Conservation (phyloP, 768 basidiomycete genomes). For the Boletus pseudopeckii region DNA sequence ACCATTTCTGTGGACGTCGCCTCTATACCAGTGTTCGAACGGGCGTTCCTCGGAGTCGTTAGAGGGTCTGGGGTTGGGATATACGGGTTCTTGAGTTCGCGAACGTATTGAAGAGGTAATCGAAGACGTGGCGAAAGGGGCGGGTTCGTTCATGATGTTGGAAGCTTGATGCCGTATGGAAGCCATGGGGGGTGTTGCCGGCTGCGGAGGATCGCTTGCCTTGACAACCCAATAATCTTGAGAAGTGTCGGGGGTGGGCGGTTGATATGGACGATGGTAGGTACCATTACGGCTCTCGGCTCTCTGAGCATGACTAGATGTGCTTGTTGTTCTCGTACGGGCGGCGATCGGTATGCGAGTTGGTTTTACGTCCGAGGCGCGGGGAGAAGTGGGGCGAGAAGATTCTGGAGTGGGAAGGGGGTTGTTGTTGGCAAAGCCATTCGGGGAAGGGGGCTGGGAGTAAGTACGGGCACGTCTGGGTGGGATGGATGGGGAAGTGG, state of each 20-base stretch:
- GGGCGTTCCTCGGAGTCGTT: constrained; percentile 78
- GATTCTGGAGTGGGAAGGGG: constrained; percentile 35
- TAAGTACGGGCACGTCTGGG: constrained; percentile 59
- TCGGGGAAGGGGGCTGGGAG: constrained; percentile 48
- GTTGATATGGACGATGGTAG: constrained; percentile 21
- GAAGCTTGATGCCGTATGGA: constrained; percentile 39
- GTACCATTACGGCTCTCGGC: constrained; percentile 35
- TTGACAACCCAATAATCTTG: constrained; percentile 31
- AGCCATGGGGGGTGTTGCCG: constrained; percentile 32
- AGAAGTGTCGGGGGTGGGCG: constrained; percentile 27
- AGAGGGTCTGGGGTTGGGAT: constrained; percentile 49
- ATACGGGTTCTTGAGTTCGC: constrained; percentile 31
- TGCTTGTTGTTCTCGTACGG: constrained; percentile 40
- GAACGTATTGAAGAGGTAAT: constrained; percentile 43
- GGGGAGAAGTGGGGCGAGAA: constrained; percentile 44
- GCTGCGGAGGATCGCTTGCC: constrained; percentile 29
- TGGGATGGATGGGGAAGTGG: constrained; percentile 31
- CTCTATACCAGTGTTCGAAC: constrained; percentile 89
- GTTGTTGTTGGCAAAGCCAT: constrained; percentile 26
- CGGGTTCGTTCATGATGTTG: constrained; percentile 58
- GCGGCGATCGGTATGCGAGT: constrained; percentile 49
- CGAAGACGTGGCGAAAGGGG: constrained; percentile 53
- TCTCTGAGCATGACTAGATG: constrained; percentile 40
- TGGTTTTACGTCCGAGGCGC: constrained; percentile 37
- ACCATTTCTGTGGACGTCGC: constrained; percentile 81